phyloP scores from a whole-genome alignment of 1,139 yeast genomes.

The Meyerozyma guilliermondii region DNA sequence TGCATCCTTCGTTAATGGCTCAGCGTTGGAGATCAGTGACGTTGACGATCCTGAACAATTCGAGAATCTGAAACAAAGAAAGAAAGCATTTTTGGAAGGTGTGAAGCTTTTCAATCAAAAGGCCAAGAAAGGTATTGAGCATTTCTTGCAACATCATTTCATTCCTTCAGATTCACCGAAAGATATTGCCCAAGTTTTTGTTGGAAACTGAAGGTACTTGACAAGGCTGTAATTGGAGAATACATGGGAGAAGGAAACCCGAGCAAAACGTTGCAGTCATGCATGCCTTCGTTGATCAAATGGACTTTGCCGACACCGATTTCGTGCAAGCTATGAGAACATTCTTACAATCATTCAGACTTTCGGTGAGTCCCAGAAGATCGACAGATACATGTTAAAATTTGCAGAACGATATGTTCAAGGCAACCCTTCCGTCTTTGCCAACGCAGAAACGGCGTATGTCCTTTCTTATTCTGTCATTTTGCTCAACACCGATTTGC shows the following conservation, averaged over 20 bases:
- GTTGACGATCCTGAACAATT: constrained; percentile 79
- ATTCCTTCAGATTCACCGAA: constrained; percentile 55
- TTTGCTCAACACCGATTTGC: constrained; percentile 90
- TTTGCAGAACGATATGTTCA: constrained; percentile 89
- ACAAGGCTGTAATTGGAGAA: constrained; percentile 84
- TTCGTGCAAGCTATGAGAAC: constrained; percentile 85
- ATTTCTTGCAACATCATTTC: constrained; percentile 58
- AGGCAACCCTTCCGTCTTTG: constrained; percentile 80
- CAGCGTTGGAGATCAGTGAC: constrained; percentile 23
- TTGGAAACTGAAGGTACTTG: constrained; percentile 75
- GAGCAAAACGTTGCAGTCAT: constrained; percentile 72
- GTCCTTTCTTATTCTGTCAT: constrained; percentile 89
- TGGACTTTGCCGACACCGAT: constrained; percentile 65
- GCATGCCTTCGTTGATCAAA: constrained; percentile 90
- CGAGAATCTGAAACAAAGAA: constrained; percentile 77
- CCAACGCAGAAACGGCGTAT: constrained; percentile 93
- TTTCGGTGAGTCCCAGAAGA: constrained; percentile 99
- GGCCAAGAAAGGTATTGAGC: constrained; percentile 74
- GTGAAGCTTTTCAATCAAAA: constrained; percentile 76
- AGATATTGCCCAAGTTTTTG: constrained; percentile 70
- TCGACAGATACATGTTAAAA: constrained; percentile 93
- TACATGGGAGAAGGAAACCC: constrained; percentile 87
- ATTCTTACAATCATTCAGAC: constrained; percentile 80
- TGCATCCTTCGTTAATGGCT: constrained; percentile 26
- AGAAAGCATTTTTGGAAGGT: constrained; percentile 76